Evolutionary conservation across 1,284 basidiomycete genomes (phyloP), one percentile per base, ranked within the genome.

Genomic region (Stereum hirsutum): DNA sequence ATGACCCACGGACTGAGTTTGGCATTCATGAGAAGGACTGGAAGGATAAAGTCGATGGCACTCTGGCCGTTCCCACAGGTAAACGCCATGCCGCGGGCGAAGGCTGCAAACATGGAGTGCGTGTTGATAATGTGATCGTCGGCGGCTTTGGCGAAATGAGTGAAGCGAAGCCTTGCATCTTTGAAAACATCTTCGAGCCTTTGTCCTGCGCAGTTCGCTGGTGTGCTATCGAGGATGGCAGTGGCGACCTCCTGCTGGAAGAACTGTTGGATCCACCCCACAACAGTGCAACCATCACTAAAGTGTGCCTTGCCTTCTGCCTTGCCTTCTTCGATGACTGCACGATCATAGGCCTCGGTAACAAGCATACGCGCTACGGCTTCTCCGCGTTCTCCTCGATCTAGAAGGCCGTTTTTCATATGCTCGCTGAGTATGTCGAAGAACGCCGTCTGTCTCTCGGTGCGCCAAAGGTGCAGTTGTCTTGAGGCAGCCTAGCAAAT

Each of bases 131-230:
- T 42, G 11, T 40, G 41, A 25, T 51, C 52, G 28, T 54, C 52
- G 7, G 31, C 46, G 42, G 49, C 38, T 41, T 48, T 53, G 14
- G 19, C 47, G 35, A 54, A 56, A 34, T 56, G 54, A 5, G 49
- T 51, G 43, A 56, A 54, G 15, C 53, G 47, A 5, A 56, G 30
- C 17, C 32, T 10, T 6, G 53, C 52, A 33, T 49, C 17, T 25
- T 45, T 41, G 49, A 56, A 54, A n/a, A 42, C 48, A 4, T 49
- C 45, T 14, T 23, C 11, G 27, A 55, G 45, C 10, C 33, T 41
- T 21, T 14, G 14, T 1, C 11, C 27, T 15, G 15, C 27, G 10
- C 43, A 21, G 35, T 54, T 55, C 14, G 24, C 37, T 8, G 37
- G 37, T 5, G 8, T 11, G 23, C 37, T 39, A 12, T 24, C 37